Evolutionary conservation across 2,329 filamentous ascomycete species (phyloP).

Genomic region (Ceratocystis ficicola): DNA sequence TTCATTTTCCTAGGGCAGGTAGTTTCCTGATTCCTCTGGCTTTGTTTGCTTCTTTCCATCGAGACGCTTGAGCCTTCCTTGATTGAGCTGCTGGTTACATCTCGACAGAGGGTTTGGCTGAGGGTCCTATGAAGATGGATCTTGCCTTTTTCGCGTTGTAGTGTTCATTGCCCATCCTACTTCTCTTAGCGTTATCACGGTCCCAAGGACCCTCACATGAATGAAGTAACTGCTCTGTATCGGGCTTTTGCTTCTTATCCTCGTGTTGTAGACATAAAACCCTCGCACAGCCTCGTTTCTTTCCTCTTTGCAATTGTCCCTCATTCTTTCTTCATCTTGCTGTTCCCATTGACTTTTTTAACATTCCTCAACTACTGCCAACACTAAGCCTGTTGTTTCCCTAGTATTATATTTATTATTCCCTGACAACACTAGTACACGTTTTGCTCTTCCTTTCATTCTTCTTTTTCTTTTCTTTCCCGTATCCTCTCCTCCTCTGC

Average conservation of each 20-base stretch:
- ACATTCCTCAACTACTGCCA: background rate
- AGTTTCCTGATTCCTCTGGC: background rate
- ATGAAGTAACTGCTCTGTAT: background rate
- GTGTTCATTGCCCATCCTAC: background rate
- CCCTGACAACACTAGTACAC: too few species aligned
- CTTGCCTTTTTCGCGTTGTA: background rate
- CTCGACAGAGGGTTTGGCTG: background rate
- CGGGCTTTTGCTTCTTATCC: background rate
- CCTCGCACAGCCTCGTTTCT: background rate
- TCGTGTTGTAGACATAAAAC: background rate
- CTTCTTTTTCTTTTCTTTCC: constrained; percentile 2
- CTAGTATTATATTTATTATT: background rate
- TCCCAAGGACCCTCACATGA: background rate
- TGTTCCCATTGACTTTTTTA: background rate
- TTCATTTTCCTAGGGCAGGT: background rate
- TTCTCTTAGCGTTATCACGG: background rate
- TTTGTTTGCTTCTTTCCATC: background rate
- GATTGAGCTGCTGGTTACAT: background rate
- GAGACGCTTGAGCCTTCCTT: background rate
- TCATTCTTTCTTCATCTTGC: background rate
- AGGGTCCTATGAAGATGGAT: background rate
- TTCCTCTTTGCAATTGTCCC: background rate
- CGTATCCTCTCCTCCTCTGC: background rate
- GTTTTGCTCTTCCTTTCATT: background rate
- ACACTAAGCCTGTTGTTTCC: background rate